These are phyloP conservation scores for Plantago coronopus DNA, from an alignment of 305 asterid genomes.

Conservation along the genomic window DNA sequence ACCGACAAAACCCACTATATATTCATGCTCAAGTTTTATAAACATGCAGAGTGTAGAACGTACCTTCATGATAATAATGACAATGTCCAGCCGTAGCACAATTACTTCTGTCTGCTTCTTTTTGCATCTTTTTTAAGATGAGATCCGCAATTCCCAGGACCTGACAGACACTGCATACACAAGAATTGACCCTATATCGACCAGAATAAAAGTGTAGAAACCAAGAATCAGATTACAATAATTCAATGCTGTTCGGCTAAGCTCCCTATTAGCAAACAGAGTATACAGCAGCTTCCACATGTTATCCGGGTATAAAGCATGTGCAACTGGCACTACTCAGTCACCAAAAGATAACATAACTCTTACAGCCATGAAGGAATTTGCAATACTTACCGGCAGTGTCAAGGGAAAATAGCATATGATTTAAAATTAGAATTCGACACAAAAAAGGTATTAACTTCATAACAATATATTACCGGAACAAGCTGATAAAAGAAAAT, in stretches of 20 bases:
- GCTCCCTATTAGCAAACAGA: conserved; percentile 10
- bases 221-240: conserved; percentile 12
- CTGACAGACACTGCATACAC: conserved; percentile 19
- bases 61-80: conserved; percentile 23
- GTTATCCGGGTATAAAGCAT: background rate
- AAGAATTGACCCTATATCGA: background rate
- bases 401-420: background rate
- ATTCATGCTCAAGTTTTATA: background rate
- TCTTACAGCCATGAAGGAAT: background rate
- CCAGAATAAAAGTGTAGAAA: conserved; percentile 20
- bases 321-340: background rate
- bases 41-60: conserved; percentile 9
- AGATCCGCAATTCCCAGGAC: conserved; percentile 12
- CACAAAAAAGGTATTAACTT: background rate
- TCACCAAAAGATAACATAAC: background rate
- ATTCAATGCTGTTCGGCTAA: too few relatives aligned
- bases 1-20: background rate
- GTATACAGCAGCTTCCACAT: background rate
- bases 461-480: conserved; percentile 3
- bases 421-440: background rate
- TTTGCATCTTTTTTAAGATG: conserved; percentile 8
- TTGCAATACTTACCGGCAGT: background rate
- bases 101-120: conserved; percentile 7
- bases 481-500: conserved; percentile 17
- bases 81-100: conserved; percentile 1